Evolutionary conservation across 2,329 filamentous ascomycete genomes (phyloP).

Genomic region (Colletotrichum navitas): DNA sequence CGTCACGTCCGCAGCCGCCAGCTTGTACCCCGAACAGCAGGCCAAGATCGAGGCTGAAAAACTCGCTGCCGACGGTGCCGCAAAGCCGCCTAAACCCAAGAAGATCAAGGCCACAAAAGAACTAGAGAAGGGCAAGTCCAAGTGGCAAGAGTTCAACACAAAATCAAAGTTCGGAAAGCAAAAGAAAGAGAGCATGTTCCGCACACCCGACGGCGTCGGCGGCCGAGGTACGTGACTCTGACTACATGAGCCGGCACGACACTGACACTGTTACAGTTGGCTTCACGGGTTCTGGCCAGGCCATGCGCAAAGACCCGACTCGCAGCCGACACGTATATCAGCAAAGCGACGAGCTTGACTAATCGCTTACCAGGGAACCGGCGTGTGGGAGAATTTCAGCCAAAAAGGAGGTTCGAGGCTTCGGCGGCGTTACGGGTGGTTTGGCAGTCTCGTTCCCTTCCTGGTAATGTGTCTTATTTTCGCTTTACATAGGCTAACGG

Average conservation of each 20-base stretch:
- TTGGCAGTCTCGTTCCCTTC: slow-evolving; percentile 40
- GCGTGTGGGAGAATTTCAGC: slow-evolving; percentile 44
- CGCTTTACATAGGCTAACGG: slow-evolving; percentile 39
- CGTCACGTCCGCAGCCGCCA: slow-evolving; percentile 68
- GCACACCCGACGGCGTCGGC: slow-evolving; percentile 87
- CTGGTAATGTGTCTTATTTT: slow-evolving; percentile 42
- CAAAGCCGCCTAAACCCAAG: slow-evolving; percentile 83
- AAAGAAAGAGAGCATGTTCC: slow-evolving; percentile 98
- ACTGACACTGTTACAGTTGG: slow-evolving; percentile 72
- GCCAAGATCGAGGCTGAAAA: slow-evolving; percentile 70
- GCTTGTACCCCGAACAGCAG: slow-evolving; percentile 66
- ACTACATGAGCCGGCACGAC: slow-evolving; percentile 9
- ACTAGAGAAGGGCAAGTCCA: slow-evolving; percentile 89
- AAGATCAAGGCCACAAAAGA: slow-evolving; percentile 93
- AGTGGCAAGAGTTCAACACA: slow-evolving; percentile 92
- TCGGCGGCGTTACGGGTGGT: slow-evolving; percentile 40
- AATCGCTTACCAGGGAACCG: slow-evolving; percentile 51
- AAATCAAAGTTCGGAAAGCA: slow-evolving; percentile 79
- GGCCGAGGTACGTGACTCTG: slow-evolving; percentile 77
- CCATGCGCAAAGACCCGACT: slow-evolving; percentile 92
- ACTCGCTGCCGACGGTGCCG: slow-evolving; percentile 72
- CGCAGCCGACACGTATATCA: slow-evolving; percentile 89
- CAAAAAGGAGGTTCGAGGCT: slow-evolving; percentile 42
- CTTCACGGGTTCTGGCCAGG: slow-evolving; percentile 93
- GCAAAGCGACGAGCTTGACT: slow-evolving; percentile 79